Evolutionary conservation across 768 basidiomycete species (phyloP).

Genomic region (Chalciporus chontae): DNA sequence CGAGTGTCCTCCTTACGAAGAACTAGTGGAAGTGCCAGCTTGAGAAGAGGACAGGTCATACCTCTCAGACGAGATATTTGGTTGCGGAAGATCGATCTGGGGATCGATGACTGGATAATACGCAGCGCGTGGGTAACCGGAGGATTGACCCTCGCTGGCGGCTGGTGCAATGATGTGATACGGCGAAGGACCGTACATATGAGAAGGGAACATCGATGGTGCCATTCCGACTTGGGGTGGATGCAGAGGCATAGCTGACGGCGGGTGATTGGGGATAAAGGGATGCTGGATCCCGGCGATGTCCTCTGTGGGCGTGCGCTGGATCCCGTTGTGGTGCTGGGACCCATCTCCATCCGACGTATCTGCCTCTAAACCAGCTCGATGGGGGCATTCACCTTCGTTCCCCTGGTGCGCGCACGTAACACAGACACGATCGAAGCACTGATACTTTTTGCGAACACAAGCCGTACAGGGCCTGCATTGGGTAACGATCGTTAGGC

Average conservation of each 20-base stretch:
- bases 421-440: conserved; percentile 47
- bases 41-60: conserved; percentile 26
- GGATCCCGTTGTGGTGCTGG: background rate
- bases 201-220: conserved; percentile 21
- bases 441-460: conserved; percentile 48
- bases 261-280: conserved; percentile 10
- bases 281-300: conserved; percentile 5
- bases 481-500: conserved; percentile 7
- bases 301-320: conserved; percentile 3
- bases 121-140: conserved; percentile 22
- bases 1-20: conserved; percentile 12
- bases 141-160: conserved; percentile 22
- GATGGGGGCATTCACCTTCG: conserved; percentile 46
- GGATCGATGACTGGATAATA: conserved; percentile 44
- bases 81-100: conserved; percentile 29
- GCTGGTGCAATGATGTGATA: conserved; percentile 26
- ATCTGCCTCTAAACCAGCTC: conserved; percentile 20
- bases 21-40: conserved; percentile 2
- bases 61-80: conserved; percentile 33
- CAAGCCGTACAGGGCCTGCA: conserved; percentile 50
- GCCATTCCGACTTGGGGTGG: conserved; percentile 6
- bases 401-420: conserved; percentile 43
- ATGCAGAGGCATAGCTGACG: conserved; percentile 14
- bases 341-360: conserved; percentile 25
- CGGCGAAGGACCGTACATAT: conserved; percentile 26